A percentile compares a stretch with the other conserved stretches of the same genome.
These are phyloP conservation scores for Pyrus communis DNA, from an alignment of 306 rosid species.

Conservation along the genomic window DNA sequence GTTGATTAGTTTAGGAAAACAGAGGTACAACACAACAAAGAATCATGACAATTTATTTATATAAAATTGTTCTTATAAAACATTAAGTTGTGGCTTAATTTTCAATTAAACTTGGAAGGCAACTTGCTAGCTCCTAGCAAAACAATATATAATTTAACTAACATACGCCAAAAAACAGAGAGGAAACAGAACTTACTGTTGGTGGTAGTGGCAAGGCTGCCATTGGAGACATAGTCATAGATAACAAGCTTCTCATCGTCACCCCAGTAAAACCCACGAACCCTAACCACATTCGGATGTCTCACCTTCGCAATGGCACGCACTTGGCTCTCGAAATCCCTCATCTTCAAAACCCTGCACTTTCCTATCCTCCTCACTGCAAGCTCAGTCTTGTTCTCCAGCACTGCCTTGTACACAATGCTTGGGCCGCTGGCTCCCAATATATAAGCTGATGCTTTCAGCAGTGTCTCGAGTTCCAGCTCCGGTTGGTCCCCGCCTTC, in stretches of 20 bases:
- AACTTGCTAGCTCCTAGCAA: not conserved
- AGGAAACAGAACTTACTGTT: constrained; percentile 45
- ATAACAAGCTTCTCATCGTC: constrained; percentile 77
- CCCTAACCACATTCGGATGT: constrained; percentile 63
- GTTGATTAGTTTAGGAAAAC: not conserved
- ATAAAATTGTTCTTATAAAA: not conserved
- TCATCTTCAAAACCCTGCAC: constrained; percentile 47
- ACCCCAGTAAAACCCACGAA: constrained; percentile 80
- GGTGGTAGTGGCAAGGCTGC: constrained; percentile 44
- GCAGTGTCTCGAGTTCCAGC: constrained; percentile 64
- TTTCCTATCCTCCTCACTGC: constrained; percentile 85
- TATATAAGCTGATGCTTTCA: constrained; percentile 76
- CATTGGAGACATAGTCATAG: constrained; percentile 64
- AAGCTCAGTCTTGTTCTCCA: constrained; percentile 62
- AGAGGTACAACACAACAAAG: not conserved
- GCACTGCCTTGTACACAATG: constrained; percentile 84
- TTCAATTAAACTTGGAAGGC: not conserved
- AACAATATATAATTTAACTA: not conserved
- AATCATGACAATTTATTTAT: not conserved
- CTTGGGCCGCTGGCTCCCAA: constrained; percentile 57
- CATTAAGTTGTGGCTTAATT: not conserved
- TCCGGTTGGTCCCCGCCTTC: constrained; percentile 50
- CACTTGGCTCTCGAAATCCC: constrained; percentile 68
- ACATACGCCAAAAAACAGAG: not conserved
- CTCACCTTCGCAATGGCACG: constrained; percentile 56